phyloP scores from a whole-genome alignment of 148 eudicot species.

The Pouteria glomerata region DNA sequence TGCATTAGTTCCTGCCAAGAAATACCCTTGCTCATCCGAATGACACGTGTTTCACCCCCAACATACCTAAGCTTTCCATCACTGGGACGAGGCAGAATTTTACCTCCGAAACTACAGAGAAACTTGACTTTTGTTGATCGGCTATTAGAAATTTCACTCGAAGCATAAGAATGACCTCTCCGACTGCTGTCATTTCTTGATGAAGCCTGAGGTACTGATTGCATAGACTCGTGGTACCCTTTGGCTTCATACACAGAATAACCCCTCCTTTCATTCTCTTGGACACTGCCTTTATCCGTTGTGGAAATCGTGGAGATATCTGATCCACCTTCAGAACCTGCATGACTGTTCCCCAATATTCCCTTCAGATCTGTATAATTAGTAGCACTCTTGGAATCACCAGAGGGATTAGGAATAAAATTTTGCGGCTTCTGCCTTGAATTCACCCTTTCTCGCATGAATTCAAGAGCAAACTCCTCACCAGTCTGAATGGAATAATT shows the following conservation, averaged over 20 bases:
- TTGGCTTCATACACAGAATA: slow-evolving; percentile 32
- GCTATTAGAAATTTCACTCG: slow-evolving; percentile 5
- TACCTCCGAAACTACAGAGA: slow-evolving; percentile 55
- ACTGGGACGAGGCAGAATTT: slow-evolving; percentile 17
- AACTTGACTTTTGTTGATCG: slow-evolving; percentile 10
- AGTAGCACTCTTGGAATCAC: slow-evolving; percentile 13
- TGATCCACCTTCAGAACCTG: slow-evolving; percentile 45
- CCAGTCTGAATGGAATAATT: slow-evolving; percentile 37
- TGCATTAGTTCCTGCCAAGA: slow-evolving; percentile 14
- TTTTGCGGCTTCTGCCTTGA: slow-evolving; percentile 24
- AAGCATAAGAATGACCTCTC: slow-evolving; percentile 13
- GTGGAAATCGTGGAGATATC: slow-evolving; percentile 43
- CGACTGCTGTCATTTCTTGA: slow-evolving; percentile 39
- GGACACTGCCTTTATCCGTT: slow-evolving; percentile 32
- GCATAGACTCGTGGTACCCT: slow-evolving; percentile 30
- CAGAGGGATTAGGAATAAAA: slow-evolving; percentile 16
- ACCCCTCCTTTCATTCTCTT: slow-evolving; percentile 38
- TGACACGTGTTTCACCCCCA: slow-evolving; percentile 18
- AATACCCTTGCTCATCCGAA: slow-evolving; percentile 15
- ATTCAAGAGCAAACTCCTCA: slow-evolving; percentile 34
- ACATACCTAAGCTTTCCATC: slow-evolving; percentile 21
- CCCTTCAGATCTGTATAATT: slow-evolving; percentile 43
- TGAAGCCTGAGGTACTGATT: slow-evolving; percentile 29
- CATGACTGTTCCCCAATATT: slow-evolving; percentile 36
- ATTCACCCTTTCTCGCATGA: slow-evolving; percentile 28